A percentile compares a stretch with the other conserved stretches of the same genome.
Conservation (phyloP, 768 basidiomycete species). For the Termitomyces sp. region DNA sequence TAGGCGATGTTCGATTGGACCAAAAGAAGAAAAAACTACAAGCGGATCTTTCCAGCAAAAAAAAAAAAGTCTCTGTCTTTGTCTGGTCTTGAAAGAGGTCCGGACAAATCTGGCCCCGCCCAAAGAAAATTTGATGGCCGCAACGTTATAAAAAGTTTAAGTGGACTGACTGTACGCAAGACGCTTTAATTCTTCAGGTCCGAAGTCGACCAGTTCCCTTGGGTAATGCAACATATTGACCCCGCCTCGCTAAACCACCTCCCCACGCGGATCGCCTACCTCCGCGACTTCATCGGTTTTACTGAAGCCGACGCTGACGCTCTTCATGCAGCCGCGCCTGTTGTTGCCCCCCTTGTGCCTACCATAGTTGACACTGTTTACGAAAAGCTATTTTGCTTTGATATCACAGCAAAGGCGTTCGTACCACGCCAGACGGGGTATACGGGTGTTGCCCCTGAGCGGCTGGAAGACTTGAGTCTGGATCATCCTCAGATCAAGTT, state of each 20-base stretch:
- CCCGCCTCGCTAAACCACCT: conserved; percentile 24
- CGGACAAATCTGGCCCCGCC: background rate
- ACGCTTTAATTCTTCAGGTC: no score
- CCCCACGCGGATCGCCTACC: conserved; percentile 33
- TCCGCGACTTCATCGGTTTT: conserved; percentile 40
- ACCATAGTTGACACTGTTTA: conserved; percentile 39
- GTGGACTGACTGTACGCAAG: no score
- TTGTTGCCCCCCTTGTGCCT: conserved; percentile 38
- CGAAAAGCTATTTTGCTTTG: conserved; percentile 38
- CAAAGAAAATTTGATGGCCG: background rate
- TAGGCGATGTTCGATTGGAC: background rate
- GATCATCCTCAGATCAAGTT: conserved; percentile 43
- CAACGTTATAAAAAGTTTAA: background rate
- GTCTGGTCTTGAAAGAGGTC: background rate
- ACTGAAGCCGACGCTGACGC: conserved; percentile 33
- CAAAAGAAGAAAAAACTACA: background rate
- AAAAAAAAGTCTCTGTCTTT: background rate
- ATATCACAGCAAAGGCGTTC: conserved; percentile 34
- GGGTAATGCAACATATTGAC: conserved; percentile 20
- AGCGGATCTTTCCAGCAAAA: background rate
- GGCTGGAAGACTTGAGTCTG: conserved; percentile 30
- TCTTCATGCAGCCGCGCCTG: conserved; percentile 32
- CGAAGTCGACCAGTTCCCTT: background rate
- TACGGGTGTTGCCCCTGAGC: conserved; percentile 29
- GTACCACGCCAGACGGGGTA: conserved; percentile 35